phyloP scores from a whole-genome alignment of 768 basidiomycete species.

The Boletellus ananas region DNA sequence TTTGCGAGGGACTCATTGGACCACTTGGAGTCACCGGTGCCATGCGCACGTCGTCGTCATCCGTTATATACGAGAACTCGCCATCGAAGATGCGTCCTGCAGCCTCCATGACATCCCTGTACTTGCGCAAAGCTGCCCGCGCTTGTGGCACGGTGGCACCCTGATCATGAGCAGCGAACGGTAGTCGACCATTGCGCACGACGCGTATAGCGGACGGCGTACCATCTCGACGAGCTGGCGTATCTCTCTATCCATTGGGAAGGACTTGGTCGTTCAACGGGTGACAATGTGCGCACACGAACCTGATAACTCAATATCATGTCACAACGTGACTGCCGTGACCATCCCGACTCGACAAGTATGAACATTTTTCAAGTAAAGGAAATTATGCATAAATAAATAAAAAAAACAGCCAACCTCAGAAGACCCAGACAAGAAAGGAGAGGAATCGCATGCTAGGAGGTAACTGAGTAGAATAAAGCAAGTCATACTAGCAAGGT shows the following conservation, averaged over 20 bases:
- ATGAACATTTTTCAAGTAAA: neutral
- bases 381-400: constrained; percentile 17
- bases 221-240: constrained; percentile 66
- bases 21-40: constrained; percentile 21
- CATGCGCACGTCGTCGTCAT: constrained; percentile 52
- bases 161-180: constrained; percentile 36
- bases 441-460: neutral
- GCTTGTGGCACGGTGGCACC: constrained; percentile 83
- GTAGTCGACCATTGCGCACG: neutral
- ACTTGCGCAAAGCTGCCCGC: constrained; percentile 71
- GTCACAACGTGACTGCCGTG: constrained; percentile 26
- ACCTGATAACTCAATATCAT: constrained; percentile 16
- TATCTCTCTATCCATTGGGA: constrained; percentile 48
- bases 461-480: neutral
- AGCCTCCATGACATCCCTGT: constrained; percentile 90
- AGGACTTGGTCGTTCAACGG: neutral
- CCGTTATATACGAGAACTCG: constrained; percentile 70
- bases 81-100: constrained; percentile 85
- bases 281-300: constrained; percentile 14
- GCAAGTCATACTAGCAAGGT: constrained; percentile 5
- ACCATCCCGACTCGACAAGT: neutral
- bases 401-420: constrained; percentile 14
- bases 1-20: constrained; percentile 28
- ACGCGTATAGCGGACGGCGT: constrained; percentile 7
- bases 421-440: constrained; percentile 11